Evolutionary conservation across 192 early-diverging fungal genomes (phyloP), one percentile per base, ranked within the genome.

Genomic region (Coemansia sp.): DNA sequence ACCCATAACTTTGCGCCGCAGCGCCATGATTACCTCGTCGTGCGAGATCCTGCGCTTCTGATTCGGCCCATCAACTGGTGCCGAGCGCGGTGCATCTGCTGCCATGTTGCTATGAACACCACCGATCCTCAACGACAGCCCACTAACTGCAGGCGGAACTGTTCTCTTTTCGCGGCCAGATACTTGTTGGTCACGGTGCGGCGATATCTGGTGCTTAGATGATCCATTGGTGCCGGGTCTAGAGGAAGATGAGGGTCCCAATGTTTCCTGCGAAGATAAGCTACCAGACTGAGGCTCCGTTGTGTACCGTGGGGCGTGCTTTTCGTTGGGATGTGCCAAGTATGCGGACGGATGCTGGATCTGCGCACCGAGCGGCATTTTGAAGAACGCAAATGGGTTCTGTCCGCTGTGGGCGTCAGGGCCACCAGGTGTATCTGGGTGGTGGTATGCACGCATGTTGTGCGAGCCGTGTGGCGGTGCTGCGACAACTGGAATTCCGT

Each of bases 371-470:
- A 77, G 71, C 2, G 80, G 80, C 63, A 69, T 66, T 33, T 82
- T 82, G 64, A 82, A 82, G 37, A 82, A 82, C 4, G 75, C 80
- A 71, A 82, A 82, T 23, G 80, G 80, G 23, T 71, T 72, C 59
- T 67, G 67, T 4, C 55, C 64, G 1, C 43, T 60, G n/a, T 58
- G 68, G 13, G 23, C 71, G 29, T 77, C 75, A 1, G 62, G 75
- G 2, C 80, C 80, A 37, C 80, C 80, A 10, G 80, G 80, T 10
- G 80, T 82, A 42, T 82, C 80, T 12, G 80, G 80, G 30, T 82
- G 80, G 59, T 82, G 80, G 65, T 82, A 82, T 1, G 80, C 49
- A 15, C 80, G 71, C 42, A 62, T 40, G 40, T 29, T 43, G 37
- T 63, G 18, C 0, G 68, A 42, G 7, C 68, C 68, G 52, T 65